Conservation (phyloP, 192 early-diverging fungal genomes). For the Backusella westeae region DNA sequence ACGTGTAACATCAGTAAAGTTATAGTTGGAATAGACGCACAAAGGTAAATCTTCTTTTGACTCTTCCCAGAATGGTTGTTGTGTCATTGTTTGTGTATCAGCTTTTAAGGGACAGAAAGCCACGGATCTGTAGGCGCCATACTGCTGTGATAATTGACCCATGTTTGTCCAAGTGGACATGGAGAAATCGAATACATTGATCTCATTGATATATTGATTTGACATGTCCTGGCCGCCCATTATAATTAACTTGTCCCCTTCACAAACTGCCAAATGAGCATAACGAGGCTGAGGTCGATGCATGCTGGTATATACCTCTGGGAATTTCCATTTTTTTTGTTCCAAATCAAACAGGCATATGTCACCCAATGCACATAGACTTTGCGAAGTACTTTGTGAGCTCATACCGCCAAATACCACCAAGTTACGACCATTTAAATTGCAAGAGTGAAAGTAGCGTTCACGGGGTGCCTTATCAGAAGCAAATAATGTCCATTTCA, state of each 20-base stretch:
- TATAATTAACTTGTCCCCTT: conserved; percentile 58
- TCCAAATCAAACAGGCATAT: conserved; percentile 63
- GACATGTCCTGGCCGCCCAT: conserved; percentile 76
- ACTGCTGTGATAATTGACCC: conserved; percentile 62
- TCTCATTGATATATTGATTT: conserved; percentile 74
- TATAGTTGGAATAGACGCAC: conserved; percentile 77
- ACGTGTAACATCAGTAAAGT: conserved; percentile 73
- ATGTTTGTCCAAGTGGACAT: conserved; percentile 57
- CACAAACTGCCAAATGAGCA: conserved; percentile 68
- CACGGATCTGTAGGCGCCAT: conserved; percentile 75
- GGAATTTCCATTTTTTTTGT: conserved; percentile 55
- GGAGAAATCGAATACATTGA: conserved; percentile 71
- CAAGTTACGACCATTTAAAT: conserved; percentile 60
- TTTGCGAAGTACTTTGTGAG: conserved; percentile 46
- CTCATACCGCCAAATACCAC: conserved; percentile 81
- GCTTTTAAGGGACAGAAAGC: conserved; percentile 48
- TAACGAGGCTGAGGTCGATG: conserved; percentile 64
- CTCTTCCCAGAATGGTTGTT: conserved; percentile 38
- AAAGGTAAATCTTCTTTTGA: conserved; percentile 39
- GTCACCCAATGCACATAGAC: conserved; percentile 60
- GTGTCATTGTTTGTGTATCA: background rate
- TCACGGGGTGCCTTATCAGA: conserved; percentile 45
- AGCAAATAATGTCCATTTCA: conserved; percentile 50
- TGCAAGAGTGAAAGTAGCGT: conserved; percentile 77
- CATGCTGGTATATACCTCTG: conserved; percentile 39